Evolutionary conservation across 139 green algal species (phyloP), one percentile per base, ranked within the genome.

Genomic region (Chlamydomonas incerta): DNA sequence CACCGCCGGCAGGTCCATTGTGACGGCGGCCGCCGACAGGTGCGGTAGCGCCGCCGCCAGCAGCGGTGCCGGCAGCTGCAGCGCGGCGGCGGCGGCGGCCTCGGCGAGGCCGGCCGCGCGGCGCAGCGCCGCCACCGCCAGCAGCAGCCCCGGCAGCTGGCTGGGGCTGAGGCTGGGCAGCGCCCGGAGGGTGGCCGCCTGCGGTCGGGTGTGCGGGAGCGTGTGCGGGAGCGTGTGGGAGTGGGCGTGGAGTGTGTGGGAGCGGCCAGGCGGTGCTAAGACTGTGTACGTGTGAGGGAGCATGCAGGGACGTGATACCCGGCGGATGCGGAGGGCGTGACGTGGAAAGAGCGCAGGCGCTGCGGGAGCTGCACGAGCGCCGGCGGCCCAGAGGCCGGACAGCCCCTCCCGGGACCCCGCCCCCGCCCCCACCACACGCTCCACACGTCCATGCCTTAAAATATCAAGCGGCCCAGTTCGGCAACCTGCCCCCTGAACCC

Each of bases 1-100:
- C 8, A 85, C 46, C 21, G 67, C 60, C 66, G 69, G 47, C n/a
- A 85, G 66, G 47, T 68, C 17, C 79, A 85, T 47, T 3, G 9
- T 2, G 18, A 66, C 46, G 0, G 47, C 79, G 21, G 47, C 79
- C 6, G 47, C 66, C 20, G 31, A 50, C 0, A 85, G 50, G 79
- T 76, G 79, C 11, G 79, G 47, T 50, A 55, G 63, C 21, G 67
- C 79, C n/a, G 79, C 79, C 47, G 47, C 47, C 79, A 75, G 31
- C 31, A 85, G 33, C 29, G 37, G 31, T 0, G n/a, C 9, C 3
- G 79, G 79, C 29, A 85, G 66, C 23, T 33, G 41, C 0, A 28
- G 21, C 14, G 46, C 4, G 9, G 29, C 9, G 21, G n/a, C n/a
- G 29, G n/a, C 66, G 31, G 57, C 8, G 20, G 57, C 20, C 20